Percentiles rank a stretch among this genome's conserved stretches.
phyloP scores from a whole-genome alignment of 2,329 filamentous ascomycete species.

The Sclerotinia spermophila region DNA sequence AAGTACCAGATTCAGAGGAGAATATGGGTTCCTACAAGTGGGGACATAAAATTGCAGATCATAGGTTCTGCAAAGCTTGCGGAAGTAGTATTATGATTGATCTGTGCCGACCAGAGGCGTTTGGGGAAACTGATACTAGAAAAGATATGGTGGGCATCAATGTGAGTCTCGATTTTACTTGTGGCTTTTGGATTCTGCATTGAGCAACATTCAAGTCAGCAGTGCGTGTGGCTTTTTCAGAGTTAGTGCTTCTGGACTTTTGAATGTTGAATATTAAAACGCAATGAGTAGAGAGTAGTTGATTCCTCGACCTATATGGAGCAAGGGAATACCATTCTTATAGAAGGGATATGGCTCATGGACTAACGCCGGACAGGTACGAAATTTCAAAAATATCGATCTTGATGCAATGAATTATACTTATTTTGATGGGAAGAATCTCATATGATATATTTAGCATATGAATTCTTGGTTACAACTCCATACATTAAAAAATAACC shows the following conservation, averaged over 20 bases:
- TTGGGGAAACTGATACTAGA: constrained; percentile 23
- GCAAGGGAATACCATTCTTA: not conserved
- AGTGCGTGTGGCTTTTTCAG: not conserved
- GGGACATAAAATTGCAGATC: constrained; percentile 20
- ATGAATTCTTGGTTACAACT: no score
- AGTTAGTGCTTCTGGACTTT: not conserved
- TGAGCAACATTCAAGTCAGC: no score
- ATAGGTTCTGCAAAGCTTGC: constrained; percentile 30
- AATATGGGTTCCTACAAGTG: constrained; percentile 23
- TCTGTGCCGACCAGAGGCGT: constrained; percentile 5
- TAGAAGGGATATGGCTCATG: not conserved
- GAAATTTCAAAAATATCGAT: constrained; percentile 28
- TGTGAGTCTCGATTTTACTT: constrained; percentile 19
- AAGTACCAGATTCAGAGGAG: not conserved
- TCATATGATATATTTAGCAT: no score
- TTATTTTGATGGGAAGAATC: constrained; percentile 26
- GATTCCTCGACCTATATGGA: not conserved
- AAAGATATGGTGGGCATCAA: constrained; percentile 29
- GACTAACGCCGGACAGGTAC: constrained; percentile 18
- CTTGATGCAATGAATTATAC: constrained; percentile 27
- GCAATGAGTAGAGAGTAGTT: no score
- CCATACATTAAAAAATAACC: no score
- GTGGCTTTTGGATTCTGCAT: not conserved
- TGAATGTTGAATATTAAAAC: no score
- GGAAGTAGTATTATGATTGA: constrained; percentile 29